These are phyloP conservation scores for Ceratocystis colombiana DNA, from an alignment of 2,329 filamentous ascomycete genomes.

Conservation along the genomic window DNA sequence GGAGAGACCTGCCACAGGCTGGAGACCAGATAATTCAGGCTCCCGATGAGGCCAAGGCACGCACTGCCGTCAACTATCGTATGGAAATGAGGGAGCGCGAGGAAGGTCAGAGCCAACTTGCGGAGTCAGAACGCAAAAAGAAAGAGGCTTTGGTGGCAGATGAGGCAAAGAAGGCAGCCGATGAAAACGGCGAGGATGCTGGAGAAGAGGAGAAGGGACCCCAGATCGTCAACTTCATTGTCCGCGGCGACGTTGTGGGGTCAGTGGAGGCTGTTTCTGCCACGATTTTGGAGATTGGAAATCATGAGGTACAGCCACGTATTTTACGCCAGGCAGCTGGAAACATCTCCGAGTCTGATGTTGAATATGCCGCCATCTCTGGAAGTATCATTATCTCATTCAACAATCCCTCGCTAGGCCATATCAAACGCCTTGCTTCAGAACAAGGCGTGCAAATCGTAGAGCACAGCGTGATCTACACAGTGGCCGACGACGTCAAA, in stretches of 20 bases:
- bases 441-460: conserved; percentile 64
- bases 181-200: conserved; percentile 31
- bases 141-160: conserved; percentile 43
- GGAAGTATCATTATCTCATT: conserved; percentile 74
- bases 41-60: conserved; percentile 64
- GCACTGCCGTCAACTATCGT: conserved; percentile 66
- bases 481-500: conserved; percentile 63
- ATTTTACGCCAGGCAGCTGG: conserved; percentile 72
- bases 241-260: conserved; percentile 88
- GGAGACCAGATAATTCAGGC: conserved; percentile 84
- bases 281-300: conserved; percentile 67
- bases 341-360: conserved; percentile 69
- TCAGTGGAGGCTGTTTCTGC: conserved; percentile 84
- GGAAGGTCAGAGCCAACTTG: conserved; percentile 69
- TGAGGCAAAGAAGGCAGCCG: conserved; percentile 33
- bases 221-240: conserved; percentile 62
- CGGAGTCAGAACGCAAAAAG: conserved; percentile 58
- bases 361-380: conserved; percentile 75
- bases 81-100: conserved; percentile 59
- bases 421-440: conserved; percentile 61
- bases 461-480: conserved; percentile 79
- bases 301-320: conserved; percentile 67
- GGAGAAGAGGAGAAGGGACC: conserved; percentile 33
- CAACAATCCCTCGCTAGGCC: conserved; percentile 59
- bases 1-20: conserved; percentile 70